Conservation (phyloP, 495 filamentous ascomycete genomes). For the Tuber indicum region DNA sequence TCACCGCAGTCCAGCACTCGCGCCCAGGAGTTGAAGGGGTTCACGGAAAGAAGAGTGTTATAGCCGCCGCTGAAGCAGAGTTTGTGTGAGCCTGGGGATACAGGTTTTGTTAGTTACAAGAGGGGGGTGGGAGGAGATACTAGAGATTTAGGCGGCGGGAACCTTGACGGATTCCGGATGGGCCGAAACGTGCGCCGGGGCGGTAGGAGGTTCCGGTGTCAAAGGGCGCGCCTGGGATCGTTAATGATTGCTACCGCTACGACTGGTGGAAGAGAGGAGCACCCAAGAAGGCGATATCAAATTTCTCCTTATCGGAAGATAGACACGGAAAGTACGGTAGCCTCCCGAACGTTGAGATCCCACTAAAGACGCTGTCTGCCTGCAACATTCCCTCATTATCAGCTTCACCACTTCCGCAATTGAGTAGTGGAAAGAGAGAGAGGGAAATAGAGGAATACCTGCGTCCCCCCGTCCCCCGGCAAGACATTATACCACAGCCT, state of each 20-base stretch:
- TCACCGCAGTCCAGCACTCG: constrained; percentile 70
- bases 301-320: constrained; percentile 58
- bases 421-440: background rate
- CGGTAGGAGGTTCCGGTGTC: constrained; percentile 66
- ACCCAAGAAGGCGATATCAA: constrained; percentile 79
- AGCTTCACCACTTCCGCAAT: constrained; percentile 1
- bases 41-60: constrained; percentile 47
- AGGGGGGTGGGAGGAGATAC: constrained; percentile 7
- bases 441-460: constrained; percentile 41
- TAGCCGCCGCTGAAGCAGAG: constrained; percentile 44
- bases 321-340: constrained; percentile 74
- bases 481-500: constrained; percentile 53
- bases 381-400: constrained; percentile 32
- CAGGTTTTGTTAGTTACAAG: constrained; percentile 3
- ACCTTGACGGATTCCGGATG: constrained; percentile 73
- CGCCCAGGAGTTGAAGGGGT: constrained; percentile 61
- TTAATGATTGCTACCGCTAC: background rate
- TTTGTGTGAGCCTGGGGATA: constrained; percentile 12
- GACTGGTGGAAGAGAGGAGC: constrained; percentile 5
- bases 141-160: constrained; percentile 48
- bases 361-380: constrained; percentile 67
- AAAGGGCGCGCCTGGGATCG: constrained; percentile 45
- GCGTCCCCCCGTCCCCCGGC: constrained; percentile 55
- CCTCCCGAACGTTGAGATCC: constrained; percentile 70
- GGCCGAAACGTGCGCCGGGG: constrained; percentile 78